phyloP scores from a whole-genome alignment of 768 basidiomycete species.

The Serendipita sp. region DNA sequence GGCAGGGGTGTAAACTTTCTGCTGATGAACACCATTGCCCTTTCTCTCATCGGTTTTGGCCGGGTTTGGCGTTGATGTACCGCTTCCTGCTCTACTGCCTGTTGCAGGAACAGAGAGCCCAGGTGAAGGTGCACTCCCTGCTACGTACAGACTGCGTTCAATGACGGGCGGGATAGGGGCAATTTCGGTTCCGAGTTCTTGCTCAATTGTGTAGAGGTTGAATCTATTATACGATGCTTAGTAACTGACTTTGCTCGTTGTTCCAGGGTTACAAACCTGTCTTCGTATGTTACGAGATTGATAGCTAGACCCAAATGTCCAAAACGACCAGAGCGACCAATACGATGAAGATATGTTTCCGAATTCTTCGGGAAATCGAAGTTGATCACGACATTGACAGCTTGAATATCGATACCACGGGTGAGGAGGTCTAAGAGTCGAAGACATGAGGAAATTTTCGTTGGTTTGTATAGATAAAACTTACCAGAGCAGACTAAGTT shows the following conservation, averaged over 20 bases:
- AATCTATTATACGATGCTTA: constrained; percentile 23
- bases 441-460: constrained; percentile 20
- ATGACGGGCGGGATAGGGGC: constrained; percentile 84
- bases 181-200: constrained; percentile 96
- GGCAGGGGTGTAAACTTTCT: neutral
- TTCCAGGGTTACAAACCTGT: constrained; percentile 26
- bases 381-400: constrained; percentile 99
- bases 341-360: constrained; percentile 96
- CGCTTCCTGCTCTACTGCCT: constrained; percentile 7
- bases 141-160: constrained; percentile 85
- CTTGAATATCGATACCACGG: constrained; percentile 98
- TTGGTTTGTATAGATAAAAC: constrained; percentile 10
- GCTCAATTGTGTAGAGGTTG: constrained; percentile 95
- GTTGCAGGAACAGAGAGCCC: constrained; percentile 20
- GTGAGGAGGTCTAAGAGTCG: constrained; percentile 61
- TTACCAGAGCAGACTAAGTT: constrained; percentile 73
- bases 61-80: constrained; percentile 8
- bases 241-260: neutral
- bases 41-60: neutral
- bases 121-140: constrained; percentile 31
- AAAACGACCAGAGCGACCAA: constrained; percentile 93
- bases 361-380: constrained; percentile 99
- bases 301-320: constrained; percentile 95
- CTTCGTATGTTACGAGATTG: constrained; percentile 95
- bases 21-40: neutral